Percentiles rank a stretch among this genome's conserved stretches.
These are phyloP conservation scores for Berberis thunbergii DNA, from an alignment of 164 flowering plant species.

Conservation along the genomic window DNA sequence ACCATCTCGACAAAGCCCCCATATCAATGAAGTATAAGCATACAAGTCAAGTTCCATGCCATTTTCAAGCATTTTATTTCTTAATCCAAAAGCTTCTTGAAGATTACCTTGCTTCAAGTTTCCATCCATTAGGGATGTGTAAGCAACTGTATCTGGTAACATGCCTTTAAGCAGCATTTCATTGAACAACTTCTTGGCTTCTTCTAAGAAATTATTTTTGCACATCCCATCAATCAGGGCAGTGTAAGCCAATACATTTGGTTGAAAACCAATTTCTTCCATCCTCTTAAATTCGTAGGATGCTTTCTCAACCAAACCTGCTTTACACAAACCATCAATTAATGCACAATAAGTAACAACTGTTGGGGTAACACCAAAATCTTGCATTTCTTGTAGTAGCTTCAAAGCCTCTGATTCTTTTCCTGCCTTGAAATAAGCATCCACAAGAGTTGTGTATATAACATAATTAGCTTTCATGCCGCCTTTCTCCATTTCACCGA, in stretches of 20 bases:
- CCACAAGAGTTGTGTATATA: slow-evolving; percentile 56
- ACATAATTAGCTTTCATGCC: slow-evolving; percentile 38
- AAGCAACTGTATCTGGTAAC: slow-evolving; percentile 52
- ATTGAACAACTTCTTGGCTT: slow-evolving; percentile 46
- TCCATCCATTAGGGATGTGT: slow-evolving; percentile 66
- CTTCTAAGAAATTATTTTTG: slow-evolving; percentile 39
- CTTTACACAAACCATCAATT: slow-evolving; percentile 75
- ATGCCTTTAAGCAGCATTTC: slow-evolving; percentile 51
- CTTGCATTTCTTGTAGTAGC: slow-evolving; percentile 51
- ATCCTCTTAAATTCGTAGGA: slow-evolving; percentile 38
- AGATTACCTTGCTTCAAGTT: slow-evolving; percentile 59
- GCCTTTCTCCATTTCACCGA: slow-evolving; percentile 43
- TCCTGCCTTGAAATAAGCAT: slow-evolving; percentile 65
- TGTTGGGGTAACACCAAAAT: slow-evolving; percentile 36
- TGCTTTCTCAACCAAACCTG: slow-evolving; percentile 54
- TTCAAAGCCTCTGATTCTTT: slow-evolving; percentile 44
- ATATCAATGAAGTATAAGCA: slow-evolving; percentile 61
- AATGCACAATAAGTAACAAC: slow-evolving; percentile 62
- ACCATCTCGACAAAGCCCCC: slow-evolving; percentile 47
- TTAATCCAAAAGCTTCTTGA: slow-evolving; percentile 48
- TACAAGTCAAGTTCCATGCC: slow-evolving; percentile 62
- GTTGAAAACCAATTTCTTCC: slow-evolving; percentile 34
- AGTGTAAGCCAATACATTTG: slow-evolving; percentile 61
- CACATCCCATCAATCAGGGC: slow-evolving; percentile 72
- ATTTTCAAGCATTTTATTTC: slow-evolving; percentile 39